Evolutionary conservation across 495 filamentous ascomycete species (phyloP), one percentile per base, ranked within the genome.

Genomic region (Clavariopsis aquatica): DNA sequence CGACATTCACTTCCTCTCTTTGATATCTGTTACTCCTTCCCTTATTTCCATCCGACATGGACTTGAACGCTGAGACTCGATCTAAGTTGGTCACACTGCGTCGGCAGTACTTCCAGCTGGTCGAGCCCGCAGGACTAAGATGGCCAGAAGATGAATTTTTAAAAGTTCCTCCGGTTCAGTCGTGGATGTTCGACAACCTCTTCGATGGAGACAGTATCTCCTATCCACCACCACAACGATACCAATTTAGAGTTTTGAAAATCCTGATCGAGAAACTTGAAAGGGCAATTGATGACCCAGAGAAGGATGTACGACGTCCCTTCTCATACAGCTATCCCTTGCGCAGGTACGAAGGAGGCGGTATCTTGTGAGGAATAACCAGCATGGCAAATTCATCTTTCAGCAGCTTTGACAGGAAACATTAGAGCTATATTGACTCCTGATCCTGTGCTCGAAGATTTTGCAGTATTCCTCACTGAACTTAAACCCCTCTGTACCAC

Each of bases 241-340:
- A 96, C 68, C 83, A 83, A 54, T 72, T 87, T n/a, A 82, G 85
- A 45, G 81, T 92, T 0, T 72, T 96, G 57, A 96, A 94, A 74
- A 75, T 81, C 59, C 77, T 96, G 45, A 73, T 89, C 1, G 68
- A 79, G 5, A 82, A 76, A 27, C 84, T 95, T 34, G 90, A 95
- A 74, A 74, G 78, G 10, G 78, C 84, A 23, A 87, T 94, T 24
- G 75, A 79, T 34, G 83, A 95, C 74, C 91, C 90, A 64, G 90
- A 94, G 56, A 80, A 88, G 77, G 87, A 96, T 87, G 92, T 96
- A 87, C 78, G 89, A 68, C 13, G 23, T 54, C 49, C 51, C 24
- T 60, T 52, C 26, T 57, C 57, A 51, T 62, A 41, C 5, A 34
- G 31, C 31, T 12, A 34, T 6, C 12, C 12, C 6, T 34, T 34